phyloP scores from a whole-genome alignment of 1,284 basidiomycete genomes.

The Meripilus lineatus region DNA sequence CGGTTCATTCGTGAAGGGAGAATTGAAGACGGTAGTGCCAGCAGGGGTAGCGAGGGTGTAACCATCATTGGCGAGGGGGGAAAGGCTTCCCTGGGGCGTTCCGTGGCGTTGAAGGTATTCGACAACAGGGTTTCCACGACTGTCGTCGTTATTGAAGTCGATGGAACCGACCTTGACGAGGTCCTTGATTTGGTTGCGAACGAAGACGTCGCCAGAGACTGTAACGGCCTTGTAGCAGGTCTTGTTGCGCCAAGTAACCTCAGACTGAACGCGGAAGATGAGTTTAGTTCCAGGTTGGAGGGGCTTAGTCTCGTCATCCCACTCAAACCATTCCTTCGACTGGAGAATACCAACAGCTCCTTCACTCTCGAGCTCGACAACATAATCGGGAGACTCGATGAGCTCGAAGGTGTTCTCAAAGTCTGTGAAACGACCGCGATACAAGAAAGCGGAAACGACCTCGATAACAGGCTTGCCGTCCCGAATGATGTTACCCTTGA shows the following conservation, averaged over 20 bases:
- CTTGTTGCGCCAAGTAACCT: constrained; percentile 90
- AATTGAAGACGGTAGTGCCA: constrained; percentile 58
- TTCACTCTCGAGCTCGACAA: constrained; percentile 72
- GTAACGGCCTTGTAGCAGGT: constrained; percentile 78
- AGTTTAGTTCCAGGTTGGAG: constrained; percentile 79
- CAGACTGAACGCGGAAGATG: constrained; percentile 85
- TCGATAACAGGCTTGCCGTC: constrained; percentile 82
- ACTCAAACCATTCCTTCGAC: constrained; percentile 98
- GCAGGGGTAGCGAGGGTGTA: constrained; percentile 71
- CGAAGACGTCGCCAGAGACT: constrained; percentile 82
- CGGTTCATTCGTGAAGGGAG: constrained; percentile 88
- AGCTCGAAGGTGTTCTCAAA: constrained; percentile 96
- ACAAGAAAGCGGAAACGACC: constrained; percentile 93
- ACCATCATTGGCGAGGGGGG: constrained; percentile 80
- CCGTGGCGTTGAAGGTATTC: constrained; percentile 94
- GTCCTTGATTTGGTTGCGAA: constrained; percentile 82
- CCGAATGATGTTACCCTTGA: constrained; percentile 82
- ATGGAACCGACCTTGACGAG: constrained; percentile 87
- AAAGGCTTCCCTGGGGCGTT: constrained; percentile 68
- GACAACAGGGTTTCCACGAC: constrained; percentile 90
- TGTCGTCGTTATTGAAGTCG: constrained; percentile 83
- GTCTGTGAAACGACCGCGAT: constrained; percentile 92
- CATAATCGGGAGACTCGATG: constrained; percentile 84
- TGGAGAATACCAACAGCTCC: constrained; percentile 87
- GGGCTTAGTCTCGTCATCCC: constrained; percentile 81